Evolutionary conservation across 331 rosid species (phyloP), one percentile per base, ranked within the genome.

Genomic region (Malus hybrid): DNA sequence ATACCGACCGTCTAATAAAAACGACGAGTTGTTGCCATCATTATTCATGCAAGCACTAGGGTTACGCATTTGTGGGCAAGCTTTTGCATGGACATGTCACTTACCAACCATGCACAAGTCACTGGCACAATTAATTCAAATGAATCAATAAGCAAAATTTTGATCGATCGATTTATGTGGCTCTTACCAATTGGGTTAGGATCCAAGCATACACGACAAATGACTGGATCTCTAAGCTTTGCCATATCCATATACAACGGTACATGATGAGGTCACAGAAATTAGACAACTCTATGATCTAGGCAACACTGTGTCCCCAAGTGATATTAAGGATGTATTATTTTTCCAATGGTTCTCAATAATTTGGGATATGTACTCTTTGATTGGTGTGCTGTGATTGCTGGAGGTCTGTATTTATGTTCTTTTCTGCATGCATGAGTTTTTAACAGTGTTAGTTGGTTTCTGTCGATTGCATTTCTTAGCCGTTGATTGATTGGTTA

Each of bases 51-150:
- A 42, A 29, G 50, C 32, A 7, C 64, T 18, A 78, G 46, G 73
- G 56, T 39, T 39, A 39, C 68, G 69, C 63, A 67, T 3, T 63
- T 48, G 85, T 83, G 76, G 74, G 82, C 82, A 77, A 62, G 59
- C 78, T 48, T 66, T 75, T 55, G 85, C 29, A 52, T 76, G 31
- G 72, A 68, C 76, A 78, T 87, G 94, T 81, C 87, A 83, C 88
- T 83, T 18, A 82, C 81, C 90, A 70, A 91, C 91, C 87, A 78
- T 77, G 91, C 93, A 86, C 16, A 74, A 87, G 9, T 67, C 83
- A 84, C 82, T 60, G 71, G 77, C 70, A n/a, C 15, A 28, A 62
- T 28, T 64, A 34, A 72, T 54, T 16, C 55, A 55, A 16, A n/a
- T 27, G 29, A 5, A 32, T 57, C 61, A 54, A 77, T 56, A 32